Base-by-base conservation (phyloP, 2,329 filamentous ascomycete species). In the Cercospora sesami region DNA sequence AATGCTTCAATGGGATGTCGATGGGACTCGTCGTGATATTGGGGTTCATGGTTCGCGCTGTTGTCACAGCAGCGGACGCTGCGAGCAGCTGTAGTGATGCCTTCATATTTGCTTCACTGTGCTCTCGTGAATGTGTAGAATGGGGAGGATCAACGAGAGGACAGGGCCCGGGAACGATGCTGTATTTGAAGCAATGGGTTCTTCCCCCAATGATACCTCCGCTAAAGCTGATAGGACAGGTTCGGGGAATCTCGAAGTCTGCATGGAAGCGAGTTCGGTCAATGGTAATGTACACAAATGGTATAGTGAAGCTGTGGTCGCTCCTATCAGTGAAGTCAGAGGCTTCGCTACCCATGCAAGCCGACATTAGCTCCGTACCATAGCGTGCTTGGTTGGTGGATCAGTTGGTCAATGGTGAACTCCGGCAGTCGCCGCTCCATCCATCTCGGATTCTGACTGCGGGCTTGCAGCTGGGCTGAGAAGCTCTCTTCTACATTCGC, bases 1-100 rank as follows among this genome's bases (percentile, higher is more conserved):
- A 73, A 51, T 68, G 65, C n/a, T 45, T 65, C 51, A 71, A 63
- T 8, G 55, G 42, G 18, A 58, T 60, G 36, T 64, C 53, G 16
- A 58, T 58, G 8, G 51, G 51, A 18, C 58, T 42, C n/a, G 36
- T 64, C 16, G 51, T 30, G 33, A 14, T 58, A 21, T 58, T 58
- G 60, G 18, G 33, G 9, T 10, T 45, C 23, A 39, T 62, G 21
- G 60, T 23, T 16, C 18, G 36, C 12, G 60, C 60, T 30, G 51
- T 48, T 4, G 33, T 31, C 12, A 45, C 51, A 33, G 33, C 51
- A 30, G 62, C 62, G 5, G 51, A 64, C 30, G 62, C 51, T 53
- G 60, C 60, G 18, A 64, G 31, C 16, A 58, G 18, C 33, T 64
- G 48, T 53, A 64, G 4, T 28, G 51, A 58, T 5, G 31, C 12